Conservation (phyloP, 208 protist genomes). For the Balamuthia mandrillaris region DNA sequence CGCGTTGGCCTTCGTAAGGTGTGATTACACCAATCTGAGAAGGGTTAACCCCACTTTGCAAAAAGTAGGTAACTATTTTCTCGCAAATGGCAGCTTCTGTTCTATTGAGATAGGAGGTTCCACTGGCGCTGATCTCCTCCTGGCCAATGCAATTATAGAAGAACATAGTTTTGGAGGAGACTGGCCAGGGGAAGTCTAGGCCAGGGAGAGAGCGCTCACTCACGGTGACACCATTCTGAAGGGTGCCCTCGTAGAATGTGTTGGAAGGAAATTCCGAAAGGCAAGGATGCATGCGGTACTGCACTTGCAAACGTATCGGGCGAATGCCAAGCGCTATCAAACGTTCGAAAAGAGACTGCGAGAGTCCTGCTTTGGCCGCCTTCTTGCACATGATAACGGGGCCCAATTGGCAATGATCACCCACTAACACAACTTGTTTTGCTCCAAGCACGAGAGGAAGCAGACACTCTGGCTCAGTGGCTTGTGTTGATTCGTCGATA, state of each 20-base stretch:
- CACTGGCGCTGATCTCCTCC: conserved; percentile 86
- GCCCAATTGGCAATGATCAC: conserved; percentile 94
- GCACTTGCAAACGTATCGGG: conserved; percentile 89
- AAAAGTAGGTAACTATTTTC: conserved; percentile 86
- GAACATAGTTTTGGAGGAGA: conserved; percentile 83
- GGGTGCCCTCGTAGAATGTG: conserved; percentile 94
- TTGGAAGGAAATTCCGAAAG: conserved; percentile 92
- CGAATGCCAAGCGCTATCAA: conserved; percentile 82
- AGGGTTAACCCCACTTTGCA: conserved; percentile 78
- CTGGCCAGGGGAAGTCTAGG: conserved; percentile 86
- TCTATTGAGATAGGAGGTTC: conserved; percentile 95
- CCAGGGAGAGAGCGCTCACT: conserved; percentile 38
- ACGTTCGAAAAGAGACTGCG: conserved; percentile 91
- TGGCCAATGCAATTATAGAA: conserved; percentile 85
- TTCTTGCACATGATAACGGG: conserved; percentile 92
- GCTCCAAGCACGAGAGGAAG: conserved; percentile 90
- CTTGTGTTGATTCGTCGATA: conserved; percentile 94
- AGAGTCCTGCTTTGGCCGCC: conserved; percentile 83
- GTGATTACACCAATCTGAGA: conserved; percentile 94
- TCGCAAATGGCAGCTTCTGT: conserved; percentile 76
- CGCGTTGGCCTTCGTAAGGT: conserved; percentile 94
- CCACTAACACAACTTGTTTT: conserved; percentile 88
- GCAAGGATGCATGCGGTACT: conserved; percentile 97
- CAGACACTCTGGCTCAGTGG: conserved; percentile 92
- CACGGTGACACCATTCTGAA: conserved; percentile 91